phyloP scores from a whole-genome alignment of 495 filamentous ascomycete genomes.

The Baudoinia panamericana region DNA sequence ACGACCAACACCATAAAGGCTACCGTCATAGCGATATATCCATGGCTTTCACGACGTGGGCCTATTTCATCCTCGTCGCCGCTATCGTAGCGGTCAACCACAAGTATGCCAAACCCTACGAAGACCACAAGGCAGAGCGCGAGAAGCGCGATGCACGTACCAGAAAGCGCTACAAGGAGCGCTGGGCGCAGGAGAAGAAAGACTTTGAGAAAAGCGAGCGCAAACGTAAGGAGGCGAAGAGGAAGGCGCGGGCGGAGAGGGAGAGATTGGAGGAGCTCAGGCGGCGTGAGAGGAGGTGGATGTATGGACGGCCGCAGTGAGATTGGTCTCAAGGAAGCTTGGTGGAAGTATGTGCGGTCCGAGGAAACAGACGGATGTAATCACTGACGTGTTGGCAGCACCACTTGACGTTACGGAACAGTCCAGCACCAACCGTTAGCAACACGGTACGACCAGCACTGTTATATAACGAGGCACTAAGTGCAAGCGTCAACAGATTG shows the following conservation, averaged over 20 bases:
- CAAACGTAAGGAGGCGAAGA: constrained; percentile 3
- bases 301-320: constrained; percentile 1
- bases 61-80: constrained; percentile 4
- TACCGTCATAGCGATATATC: too few species aligned
- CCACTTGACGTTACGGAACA: too few species aligned
- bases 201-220: neutral
- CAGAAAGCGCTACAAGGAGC: neutral
- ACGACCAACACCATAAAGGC: too few species aligned
- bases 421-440: too few species aligned
- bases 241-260: neutral
- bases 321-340: too few species aligned
- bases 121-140: neutral
- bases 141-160: neutral
- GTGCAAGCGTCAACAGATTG: too few species aligned
- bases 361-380: too few species aligned
- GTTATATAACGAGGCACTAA: too few species aligned
- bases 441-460: too few species aligned
- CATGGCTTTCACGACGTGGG: constrained; percentile 9
- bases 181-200: constrained; percentile 1
- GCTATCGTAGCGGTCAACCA: constrained; percentile 9
- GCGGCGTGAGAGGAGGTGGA: neutral
- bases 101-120: constrained; percentile 6
- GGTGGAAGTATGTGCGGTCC: too few species aligned
- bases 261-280: constrained; percentile 5
- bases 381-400: too few species aligned